Evolutionary conservation across 768 basidiomycete species (phyloP), one percentile per base, ranked within the genome.

Genomic region (Serendipita sp.): DNA sequence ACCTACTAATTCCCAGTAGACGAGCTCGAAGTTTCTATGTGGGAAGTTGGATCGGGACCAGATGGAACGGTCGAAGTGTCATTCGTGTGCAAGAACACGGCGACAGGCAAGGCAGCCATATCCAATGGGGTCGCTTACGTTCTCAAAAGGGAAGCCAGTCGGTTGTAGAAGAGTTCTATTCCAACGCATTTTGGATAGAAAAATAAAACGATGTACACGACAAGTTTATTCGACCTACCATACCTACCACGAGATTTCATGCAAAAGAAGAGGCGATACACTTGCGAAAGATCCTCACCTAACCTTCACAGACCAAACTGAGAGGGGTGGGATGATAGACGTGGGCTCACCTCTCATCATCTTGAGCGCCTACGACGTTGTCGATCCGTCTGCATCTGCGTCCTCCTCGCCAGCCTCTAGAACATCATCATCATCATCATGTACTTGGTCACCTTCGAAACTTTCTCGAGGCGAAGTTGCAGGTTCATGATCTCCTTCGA

Each of bases 31-130:
- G 90, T 87, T 7, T 77, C 78, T 54, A 80, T 84, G 44, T 92
- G 89, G 89, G 86, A 88, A 69, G 78, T 91, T 3, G 87, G 86
- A 2, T 73, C 78, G 30, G 85, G 83, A 32, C 83, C 82, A 0
- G 75, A 80, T 47, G 84, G 82, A 5, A 83, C 80, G 2, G 53
- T 58, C 24, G 85, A 86, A 69, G 76, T 87, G 7, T 74, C 83
- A 0, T 87, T 88, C 68, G 74, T 79, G 56, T 86, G 84, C 3
- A 85, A 80, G 73, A 78, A 86, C 68, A 51, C 82, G 68, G 79
- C 76, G 3, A 79, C 78, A 3, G 83, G 83, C 24, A 87, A 87
- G 78, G 82, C 81, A 44, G 53, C 53, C 15, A 54, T 54, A 15
- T 54, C 53, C 15, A 54, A 54, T 28, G 53, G 53, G 11, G 53